A percentile compares a stretch with the other conserved stretches of the same genome.
These are phyloP conservation scores for Fusarium poae DNA, from an alignment of 2,329 filamentous ascomycete genomes.

Conservation along the genomic window DNA sequence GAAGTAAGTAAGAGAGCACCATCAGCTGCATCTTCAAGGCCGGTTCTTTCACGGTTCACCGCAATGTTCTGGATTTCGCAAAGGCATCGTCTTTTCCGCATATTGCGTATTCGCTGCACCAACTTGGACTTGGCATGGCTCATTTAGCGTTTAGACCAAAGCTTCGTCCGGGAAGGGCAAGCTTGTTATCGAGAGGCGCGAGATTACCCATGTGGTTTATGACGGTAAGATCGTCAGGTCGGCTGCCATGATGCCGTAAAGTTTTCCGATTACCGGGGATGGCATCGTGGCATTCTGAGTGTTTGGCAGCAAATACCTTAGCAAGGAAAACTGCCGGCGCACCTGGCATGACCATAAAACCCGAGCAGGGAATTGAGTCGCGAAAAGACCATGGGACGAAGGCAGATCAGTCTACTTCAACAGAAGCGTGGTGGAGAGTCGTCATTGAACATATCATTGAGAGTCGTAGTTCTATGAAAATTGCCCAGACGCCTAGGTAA, in stretches of 20 bases:
- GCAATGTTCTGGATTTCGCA: conserved; percentile 16
- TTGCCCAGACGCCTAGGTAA: conserved; percentile 29
- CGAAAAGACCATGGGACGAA: conserved; percentile 9
- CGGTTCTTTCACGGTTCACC: conserved; percentile 15
- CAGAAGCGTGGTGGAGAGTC: conserved; percentile 28
- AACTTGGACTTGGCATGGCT: conserved; percentile 19
- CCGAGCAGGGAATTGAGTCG: conserved; percentile 15
- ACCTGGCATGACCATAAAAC: background rate
- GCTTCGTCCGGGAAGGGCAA: conserved; percentile 28
- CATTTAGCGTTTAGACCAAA: conserved; percentile 20
- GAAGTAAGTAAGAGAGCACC: conserved; percentile 18
- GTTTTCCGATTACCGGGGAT: conserved; percentile 38
- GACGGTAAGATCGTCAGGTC: conserved; percentile 31
- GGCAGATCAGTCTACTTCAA: conserved; percentile 8
- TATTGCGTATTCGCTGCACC: conserved; percentile 36
- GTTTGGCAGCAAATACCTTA: conserved; percentile 21
- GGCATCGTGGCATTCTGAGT: conserved; percentile 32
- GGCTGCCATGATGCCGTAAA: conserved; percentile 16
- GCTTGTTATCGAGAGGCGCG: conserved; percentile 26
- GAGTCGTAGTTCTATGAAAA: conserved; percentile 41
- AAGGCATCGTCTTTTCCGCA: conserved; percentile 25
- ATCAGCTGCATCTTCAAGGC: conserved; percentile 6
- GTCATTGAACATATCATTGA: conserved; percentile 27
- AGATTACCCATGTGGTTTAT: conserved; percentile 23
- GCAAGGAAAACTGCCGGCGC: background rate